phyloP scores from a whole-genome alignment of 1,139 yeast species.

The Maudiozyma humilis region DNA sequence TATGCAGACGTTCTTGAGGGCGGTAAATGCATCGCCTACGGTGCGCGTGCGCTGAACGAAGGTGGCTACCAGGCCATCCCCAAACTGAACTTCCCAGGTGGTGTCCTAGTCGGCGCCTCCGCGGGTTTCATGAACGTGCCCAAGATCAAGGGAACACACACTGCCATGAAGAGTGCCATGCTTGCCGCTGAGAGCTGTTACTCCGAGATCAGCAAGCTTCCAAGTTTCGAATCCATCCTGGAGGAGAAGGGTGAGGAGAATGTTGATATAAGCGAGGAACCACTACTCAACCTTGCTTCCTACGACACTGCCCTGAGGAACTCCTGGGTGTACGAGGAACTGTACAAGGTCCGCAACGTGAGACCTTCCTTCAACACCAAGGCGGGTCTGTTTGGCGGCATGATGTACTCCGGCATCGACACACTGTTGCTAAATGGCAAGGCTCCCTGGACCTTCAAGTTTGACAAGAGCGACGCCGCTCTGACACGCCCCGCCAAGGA shows the following conservation, averaged over 20 bases:
- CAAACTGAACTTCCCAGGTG: constrained; percentile 85
- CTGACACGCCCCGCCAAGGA: constrained; percentile 60
- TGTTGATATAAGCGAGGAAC: constrained; percentile 8
- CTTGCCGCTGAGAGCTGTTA: constrained; percentile 84
- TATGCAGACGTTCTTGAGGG: constrained; percentile 70
- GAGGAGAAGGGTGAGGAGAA: constrained; percentile 35
- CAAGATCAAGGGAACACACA: constrained; percentile 95
- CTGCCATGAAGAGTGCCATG: constrained; percentile 93
- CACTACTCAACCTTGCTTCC: constrained; percentile 42
- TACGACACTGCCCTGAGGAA: constrained; percentile 59
- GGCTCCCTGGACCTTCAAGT: constrained; percentile 82
- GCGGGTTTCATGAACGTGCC: constrained; percentile 98
- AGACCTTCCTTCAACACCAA: constrained; percentile 76
- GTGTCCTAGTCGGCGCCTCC: constrained; percentile 84
- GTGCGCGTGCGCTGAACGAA: constrained; percentile 91
- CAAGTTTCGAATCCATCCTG: constrained; percentile 35
- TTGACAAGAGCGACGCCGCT: constrained; percentile 61
- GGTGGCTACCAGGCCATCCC: constrained; percentile 95
- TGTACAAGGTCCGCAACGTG: constrained; percentile 74
- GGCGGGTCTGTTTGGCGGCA: constrained; percentile 72
- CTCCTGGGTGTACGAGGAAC: constrained; percentile 83
- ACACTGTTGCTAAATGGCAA: constrained; percentile 68
- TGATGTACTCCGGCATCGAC: constrained; percentile 74
- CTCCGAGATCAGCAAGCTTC: constrained; percentile 43
- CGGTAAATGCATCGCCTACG: constrained; percentile 89